Conservation (phyloP, 2,329 filamentous ascomycete genomes). For the Fusarium solani-melongenae region DNA sequence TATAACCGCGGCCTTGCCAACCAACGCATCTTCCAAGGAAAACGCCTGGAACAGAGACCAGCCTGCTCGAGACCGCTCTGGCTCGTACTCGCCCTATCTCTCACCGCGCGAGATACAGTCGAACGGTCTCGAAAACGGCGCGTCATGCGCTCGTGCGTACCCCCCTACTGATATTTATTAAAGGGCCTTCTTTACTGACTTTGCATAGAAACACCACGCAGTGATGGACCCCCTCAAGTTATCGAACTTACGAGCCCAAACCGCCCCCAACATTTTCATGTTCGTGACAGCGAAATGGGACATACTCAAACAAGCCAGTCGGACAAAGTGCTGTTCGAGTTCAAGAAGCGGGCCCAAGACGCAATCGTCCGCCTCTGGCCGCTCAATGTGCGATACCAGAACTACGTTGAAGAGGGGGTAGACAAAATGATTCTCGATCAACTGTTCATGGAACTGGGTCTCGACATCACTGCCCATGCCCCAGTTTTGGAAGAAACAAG, state of each 20-base stretch:
- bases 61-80: conserved; percentile 56
- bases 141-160: conserved; percentile 21
- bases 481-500: background rate
- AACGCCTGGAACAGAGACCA: conserved; percentile 7
- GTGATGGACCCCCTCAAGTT: background rate
- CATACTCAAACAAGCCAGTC: background rate
- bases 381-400: conserved; percentile 77
- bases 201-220: conserved; percentile 18
- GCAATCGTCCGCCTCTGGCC: conserved; percentile 74
- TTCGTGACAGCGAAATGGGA: background rate
- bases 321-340: conserved; percentile 47
- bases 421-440: conserved; percentile 69
- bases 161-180: background rate
- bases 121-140: conserved; percentile 18
- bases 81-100: conserved; percentile 64
- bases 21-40: background rate
- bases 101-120: conserved; percentile 60
- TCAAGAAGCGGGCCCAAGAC: conserved; percentile 70
- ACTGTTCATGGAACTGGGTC: conserved; percentile 76
- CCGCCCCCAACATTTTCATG: background rate
- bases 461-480: conserved; percentile 54
- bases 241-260: background rate
- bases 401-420: conserved; percentile 79
- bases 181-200: conserved; percentile 13
- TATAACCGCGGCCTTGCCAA: background rate